Conservation (phyloP, 1,139 yeast genomes). For the Fermentozyma sake region DNA sequence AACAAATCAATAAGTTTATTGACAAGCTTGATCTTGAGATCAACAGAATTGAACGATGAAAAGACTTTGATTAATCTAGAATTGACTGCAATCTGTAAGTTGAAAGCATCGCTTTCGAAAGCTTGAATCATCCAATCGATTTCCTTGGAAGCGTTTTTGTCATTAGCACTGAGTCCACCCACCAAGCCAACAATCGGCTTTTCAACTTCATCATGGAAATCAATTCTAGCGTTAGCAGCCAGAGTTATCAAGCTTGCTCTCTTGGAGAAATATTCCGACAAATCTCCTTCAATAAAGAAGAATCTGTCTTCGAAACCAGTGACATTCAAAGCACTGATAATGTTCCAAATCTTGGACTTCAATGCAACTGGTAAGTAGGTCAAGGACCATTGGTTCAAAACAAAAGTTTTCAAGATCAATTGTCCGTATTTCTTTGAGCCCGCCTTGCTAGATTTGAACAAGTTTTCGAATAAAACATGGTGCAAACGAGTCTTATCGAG, state of each 20-base stretch:
- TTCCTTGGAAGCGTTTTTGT: constrained; percentile 47
- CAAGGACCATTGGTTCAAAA: constrained; percentile 43
- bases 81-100: constrained; percentile 52
- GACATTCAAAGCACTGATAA: constrained; percentile 20
- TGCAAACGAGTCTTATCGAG: constrained; percentile 27
- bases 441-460: constrained; percentile 27
- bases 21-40: constrained; percentile 54
- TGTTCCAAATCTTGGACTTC: constrained; percentile 32
- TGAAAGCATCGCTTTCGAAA: constrained; percentile 37
- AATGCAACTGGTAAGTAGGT: constrained; percentile 27
- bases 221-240: constrained; percentile 45
- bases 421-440: constrained; percentile 37
- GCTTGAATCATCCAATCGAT: constrained; percentile 57
- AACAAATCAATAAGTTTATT: constrained; percentile 57
- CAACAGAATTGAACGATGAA: constrained; percentile 46
- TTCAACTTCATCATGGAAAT: constrained; percentile 50
- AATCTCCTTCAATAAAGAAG: constrained; percentile 27
- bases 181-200: constrained; percentile 50
- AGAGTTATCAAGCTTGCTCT: constrained; percentile 42
- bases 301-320: constrained; percentile 28
- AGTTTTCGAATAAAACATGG: constrained; percentile 20
- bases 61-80: constrained; percentile 53
- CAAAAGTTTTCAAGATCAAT: constrained; percentile 32
- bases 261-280: constrained; percentile 22
- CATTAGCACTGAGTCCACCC: constrained; percentile 41